phyloP scores from a whole-genome alignment of 177 flowering plant genomes.

The Vitis hybrid region DNA sequence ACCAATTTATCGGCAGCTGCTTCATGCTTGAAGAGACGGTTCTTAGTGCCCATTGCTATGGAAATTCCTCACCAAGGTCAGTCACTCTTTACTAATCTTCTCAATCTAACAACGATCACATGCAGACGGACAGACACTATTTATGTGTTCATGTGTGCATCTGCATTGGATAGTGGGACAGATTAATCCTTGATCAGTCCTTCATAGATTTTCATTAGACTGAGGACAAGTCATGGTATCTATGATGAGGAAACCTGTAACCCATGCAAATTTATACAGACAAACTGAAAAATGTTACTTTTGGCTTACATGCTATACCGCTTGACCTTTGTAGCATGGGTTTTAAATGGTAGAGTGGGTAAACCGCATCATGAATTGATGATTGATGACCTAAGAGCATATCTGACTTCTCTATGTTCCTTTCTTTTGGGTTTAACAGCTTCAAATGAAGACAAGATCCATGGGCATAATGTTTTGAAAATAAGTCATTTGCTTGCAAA shows the following conservation, averaged over 20 bases:
- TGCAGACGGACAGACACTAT: neutral
- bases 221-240: neutral
- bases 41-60: slow-evolving; percentile 54
- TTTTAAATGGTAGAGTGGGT: too few species aligned
- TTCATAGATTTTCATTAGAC: neutral
- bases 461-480: slow-evolving; percentile 56
- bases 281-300: too few species aligned
- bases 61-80: slow-evolving; percentile 60
- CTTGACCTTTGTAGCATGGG: too few species aligned
- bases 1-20: slow-evolving; percentile 54
- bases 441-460: slow-evolving; percentile 40
- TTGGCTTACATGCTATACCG: too few species aligned
- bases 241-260: too few species aligned
- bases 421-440: slow-evolving; percentile 28
- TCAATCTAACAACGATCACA: neutral
- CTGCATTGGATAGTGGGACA: neutral
- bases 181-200: too few species aligned
- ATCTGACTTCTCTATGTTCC: slow-evolving; percentile 4
- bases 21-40: slow-evolving; percentile 55
- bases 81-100: slow-evolving; percentile 7
- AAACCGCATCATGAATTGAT: too few species aligned
- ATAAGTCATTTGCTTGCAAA: slow-evolving; percentile 60
- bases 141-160: neutral
- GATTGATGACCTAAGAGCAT: neutral
- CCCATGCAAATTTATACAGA: too few species aligned